phyloP scores from a whole-genome alignment of 192 early-diverging fungal species.

The Cetraspora pellucida region DNA sequence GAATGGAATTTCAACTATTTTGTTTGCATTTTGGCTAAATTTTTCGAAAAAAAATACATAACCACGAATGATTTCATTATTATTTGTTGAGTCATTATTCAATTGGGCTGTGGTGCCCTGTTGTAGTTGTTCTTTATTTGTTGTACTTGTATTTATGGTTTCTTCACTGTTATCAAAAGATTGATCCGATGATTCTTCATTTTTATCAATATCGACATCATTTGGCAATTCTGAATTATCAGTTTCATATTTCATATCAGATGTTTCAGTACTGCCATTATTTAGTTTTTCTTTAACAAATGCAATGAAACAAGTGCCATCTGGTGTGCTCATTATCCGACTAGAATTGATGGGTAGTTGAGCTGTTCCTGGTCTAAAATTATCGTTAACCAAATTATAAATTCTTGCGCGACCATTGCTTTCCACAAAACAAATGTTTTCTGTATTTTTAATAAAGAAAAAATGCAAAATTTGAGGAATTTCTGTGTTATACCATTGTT shows the following conservation, averaged over 20 bases:
- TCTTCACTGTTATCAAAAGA: background rate
- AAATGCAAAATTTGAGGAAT: slow-evolving; percentile 25
- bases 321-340: slow-evolving; percentile 6
- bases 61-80: background rate
- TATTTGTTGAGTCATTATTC: background rate
- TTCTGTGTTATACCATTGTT: slow-evolving; percentile 27
- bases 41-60: slow-evolving; percentile 14
- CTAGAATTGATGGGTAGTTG: slow-evolving; percentile 14
- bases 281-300: background rate
- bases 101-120: background rate
- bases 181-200: too few relatives aligned
- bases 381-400: slow-evolving; percentile 28
- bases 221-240: background rate
- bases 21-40: background rate
- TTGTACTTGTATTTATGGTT: too few relatives aligned
- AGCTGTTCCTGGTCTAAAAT: slow-evolving; percentile 18
- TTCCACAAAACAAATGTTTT: slow-evolving; percentile 30
- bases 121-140: too few relatives aligned
- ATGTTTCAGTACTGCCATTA: background rate
- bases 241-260: background rate
- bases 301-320: slow-evolving; percentile 34
- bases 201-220: background rate
- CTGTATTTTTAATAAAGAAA: slow-evolving; percentile 31
- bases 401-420: slow-evolving; percentile 6
- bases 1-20: slow-evolving; percentile 10